Evolutionary conservation across 345 rosid species (phyloP).

Genomic region (Citrus medica): DNA sequence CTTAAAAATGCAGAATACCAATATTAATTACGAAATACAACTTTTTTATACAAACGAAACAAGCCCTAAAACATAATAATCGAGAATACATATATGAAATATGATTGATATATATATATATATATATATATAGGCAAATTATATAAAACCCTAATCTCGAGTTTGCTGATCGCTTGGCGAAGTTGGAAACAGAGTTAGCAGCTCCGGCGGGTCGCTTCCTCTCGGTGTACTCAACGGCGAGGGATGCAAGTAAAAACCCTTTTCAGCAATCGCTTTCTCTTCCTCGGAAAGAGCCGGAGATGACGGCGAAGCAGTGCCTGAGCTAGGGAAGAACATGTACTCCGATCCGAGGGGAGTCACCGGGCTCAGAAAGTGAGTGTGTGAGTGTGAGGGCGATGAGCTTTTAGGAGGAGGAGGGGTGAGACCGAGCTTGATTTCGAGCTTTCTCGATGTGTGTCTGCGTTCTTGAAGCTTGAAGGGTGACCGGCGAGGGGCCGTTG

Average conservation of each 20-base stretch:
- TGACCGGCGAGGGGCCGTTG: slow-evolving; percentile 33
- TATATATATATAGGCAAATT: not conserved
- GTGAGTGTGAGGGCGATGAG: not conserved
- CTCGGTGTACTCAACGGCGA: slow-evolving; percentile 27
- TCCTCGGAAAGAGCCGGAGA: slow-evolving; percentile 32
- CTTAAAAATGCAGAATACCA: too few species aligned
- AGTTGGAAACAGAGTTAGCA: slow-evolving; percentile 30
- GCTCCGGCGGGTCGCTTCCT: slow-evolving; percentile 28
- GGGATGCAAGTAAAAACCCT: slow-evolving; percentile 35
- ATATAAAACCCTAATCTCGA: slow-evolving; percentile 15
- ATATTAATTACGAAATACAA: not conserved
- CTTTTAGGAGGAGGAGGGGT: slow-evolving; percentile 6
- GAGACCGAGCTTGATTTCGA: slow-evolving; percentile 40
- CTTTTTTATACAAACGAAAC: not conserved
- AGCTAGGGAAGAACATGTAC: slow-evolving; percentile 23
- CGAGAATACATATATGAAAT: not conserved
- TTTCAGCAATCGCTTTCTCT: slow-evolving; percentile 31
- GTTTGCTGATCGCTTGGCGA: slow-evolving; percentile 12
- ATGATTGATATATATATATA: too few species aligned
- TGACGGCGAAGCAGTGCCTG: slow-evolving; percentile 30
- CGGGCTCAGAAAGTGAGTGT: slow-evolving; percentile 25
- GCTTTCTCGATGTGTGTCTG: slow-evolving; percentile 35
- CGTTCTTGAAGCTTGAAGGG: slow-evolving; percentile 55
- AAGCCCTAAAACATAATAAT: not conserved
- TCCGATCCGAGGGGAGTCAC: slow-evolving; percentile 39